phyloP scores from a whole-genome alignment of 163 green algal species.

The Scenedesmus sp. region DNA sequence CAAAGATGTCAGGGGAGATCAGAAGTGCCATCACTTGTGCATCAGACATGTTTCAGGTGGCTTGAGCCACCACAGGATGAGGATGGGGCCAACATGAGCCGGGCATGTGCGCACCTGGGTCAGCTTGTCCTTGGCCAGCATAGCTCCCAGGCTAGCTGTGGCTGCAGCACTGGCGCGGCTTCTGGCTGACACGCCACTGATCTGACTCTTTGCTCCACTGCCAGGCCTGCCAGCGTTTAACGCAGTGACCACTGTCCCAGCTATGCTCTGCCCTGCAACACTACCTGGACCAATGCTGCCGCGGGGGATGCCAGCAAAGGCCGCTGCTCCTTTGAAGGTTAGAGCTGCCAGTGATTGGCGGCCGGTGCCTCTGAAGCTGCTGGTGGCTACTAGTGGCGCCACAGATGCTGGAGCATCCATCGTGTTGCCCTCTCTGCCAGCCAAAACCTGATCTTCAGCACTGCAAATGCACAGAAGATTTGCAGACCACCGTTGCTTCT shows the following conservation, averaged over 20 bases:
- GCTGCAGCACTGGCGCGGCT: slow-evolving; percentile 37
- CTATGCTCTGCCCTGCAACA: slow-evolving; percentile 30
- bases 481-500: background rate
- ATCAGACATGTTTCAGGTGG: no score
- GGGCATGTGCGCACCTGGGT: slow-evolving; percentile 25
- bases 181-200: slow-evolving; percentile 44
- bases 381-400: background rate
- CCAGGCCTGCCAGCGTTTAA: slow-evolving; percentile 21
- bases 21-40: no score
- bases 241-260: background rate
- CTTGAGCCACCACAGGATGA: no score
- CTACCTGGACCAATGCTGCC: slow-evolving; percentile 22
- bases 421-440: background rate
- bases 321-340: background rate
- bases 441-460: slow-evolving; percentile 27
- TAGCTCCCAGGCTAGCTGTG: slow-evolving; percentile 14
- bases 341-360: background rate
- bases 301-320: background rate
- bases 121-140: slow-evolving; percentile 55
- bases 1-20: no score
- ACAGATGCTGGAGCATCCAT: background rate
- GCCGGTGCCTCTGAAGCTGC: slow-evolving; percentile 1
- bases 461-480: background rate
- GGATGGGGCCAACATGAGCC: no score
- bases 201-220: slow-evolving; percentile 38